These are phyloP conservation scores for Clonostachys chloroleuca DNA, from an alignment of 2,329 filamentous ascomycete genomes.

Conservation along the genomic window DNA sequence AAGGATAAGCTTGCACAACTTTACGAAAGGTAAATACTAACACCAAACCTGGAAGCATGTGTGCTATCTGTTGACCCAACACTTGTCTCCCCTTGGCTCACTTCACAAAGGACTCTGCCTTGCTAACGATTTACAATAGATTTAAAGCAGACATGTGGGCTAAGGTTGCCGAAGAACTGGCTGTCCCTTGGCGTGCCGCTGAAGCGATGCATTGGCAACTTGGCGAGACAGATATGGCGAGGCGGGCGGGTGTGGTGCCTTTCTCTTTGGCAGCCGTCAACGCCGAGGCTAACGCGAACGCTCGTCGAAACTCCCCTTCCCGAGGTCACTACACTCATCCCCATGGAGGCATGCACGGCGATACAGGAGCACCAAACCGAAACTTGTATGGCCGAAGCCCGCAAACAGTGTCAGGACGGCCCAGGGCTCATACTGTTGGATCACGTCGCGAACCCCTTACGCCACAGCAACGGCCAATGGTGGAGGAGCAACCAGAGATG, in stretches of 20 bases:
- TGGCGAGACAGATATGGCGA: slow-evolving; percentile 89
- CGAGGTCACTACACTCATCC: slow-evolving; percentile 30
- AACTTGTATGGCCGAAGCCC: slow-evolving; percentile 30
- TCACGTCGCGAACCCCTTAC: slow-evolving; percentile 2
- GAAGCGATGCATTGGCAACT: slow-evolving; percentile 99
- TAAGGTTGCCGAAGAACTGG: slow-evolving; percentile 92
- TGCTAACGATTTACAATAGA: slow-evolving; percentile 39
- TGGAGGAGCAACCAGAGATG: slow-evolving; percentile 20
- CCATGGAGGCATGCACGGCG: slow-evolving; percentile 26
- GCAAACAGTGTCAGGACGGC: slow-evolving; percentile 1
- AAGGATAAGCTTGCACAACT: slow-evolving; percentile 94
- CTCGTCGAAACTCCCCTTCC: slow-evolving; percentile 29
- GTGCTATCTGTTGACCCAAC: slow-evolving; percentile 7
- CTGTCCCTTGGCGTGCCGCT: slow-evolving; percentile 88
- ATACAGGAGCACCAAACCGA: slow-evolving; percentile 27
- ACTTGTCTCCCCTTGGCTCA: not conserved
- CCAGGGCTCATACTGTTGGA: not conserved
- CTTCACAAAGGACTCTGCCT: not conserved
- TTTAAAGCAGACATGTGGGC: slow-evolving; percentile 99
- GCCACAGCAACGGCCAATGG: slow-evolving; percentile 6
- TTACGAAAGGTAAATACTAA: slow-evolving; percentile 76
- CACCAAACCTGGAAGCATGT: too few species aligned
- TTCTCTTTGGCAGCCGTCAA: slow-evolving; percentile 66
- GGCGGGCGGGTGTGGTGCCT: slow-evolving; percentile 82
- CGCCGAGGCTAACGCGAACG: slow-evolving; percentile 27